Evolutionary conservation across 768 basidiomycete species (phyloP), one percentile per base, ranked within the genome.

Genomic region (Tricholoma flavovirens): DNA sequence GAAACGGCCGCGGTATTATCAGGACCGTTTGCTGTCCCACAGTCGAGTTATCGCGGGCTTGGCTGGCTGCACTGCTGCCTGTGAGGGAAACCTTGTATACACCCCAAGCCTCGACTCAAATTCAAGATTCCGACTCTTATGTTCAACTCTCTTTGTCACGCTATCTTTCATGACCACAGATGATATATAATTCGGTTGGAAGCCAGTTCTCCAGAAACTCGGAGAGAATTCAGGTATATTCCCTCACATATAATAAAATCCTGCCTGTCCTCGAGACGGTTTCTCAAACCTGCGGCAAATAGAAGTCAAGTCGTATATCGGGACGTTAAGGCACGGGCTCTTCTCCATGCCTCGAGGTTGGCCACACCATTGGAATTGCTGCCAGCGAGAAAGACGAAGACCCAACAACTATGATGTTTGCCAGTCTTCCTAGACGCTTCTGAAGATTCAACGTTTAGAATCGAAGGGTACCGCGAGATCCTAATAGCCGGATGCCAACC

Each of bases 151-250:
- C 53, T 61, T 22, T 46, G 56, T 49, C 42, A 30, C 2, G 38
- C 14, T 22, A 38, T 24, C 22, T 55, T 63, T 5, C 9, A 22
- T 22, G 6, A 8, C 7, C 11, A 1, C 21, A 3, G 36, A 38
- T n/a, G 3, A n/a, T 15, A 3, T 15, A 3, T 7, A 17, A 6
- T 21, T 5, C 24, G 15, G 14, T 26, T 60, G 55, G 56, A 6
- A 32, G 10, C 19, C 6, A 4, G 17, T 55, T 46, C 40, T 64
- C 10, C 14, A 59, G 30, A 33, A 38, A 12, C 52, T 58, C 21
- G 60, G 62, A 19, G 8, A 10, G 19, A 58, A 56, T 61, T 4
- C 56, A 58, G 26, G 56, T 64, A 11, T 21, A 55, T 26, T n/a
- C 56, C 4, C 9, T 38, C 1, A 7, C 17, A 10, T 26, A 32